Percentiles rank a stretch among this genome's conserved stretches.
These are phyloP conservation scores for Cucumis sativus DNA, from an alignment of 306 rosid species.

Conservation along the genomic window Cucumber_9930_V3 NC_026661.2:4603001-4603500, in stretches of 20 bases:
- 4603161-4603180: not conserved
- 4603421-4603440: constrained; percentile 59
- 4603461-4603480: constrained; percentile 38
- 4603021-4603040: constrained; percentile 6
- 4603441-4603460: constrained; percentile 72
- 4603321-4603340: not conserved
- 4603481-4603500: not conserved
- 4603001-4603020: not conserved
- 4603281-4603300: not conserved
- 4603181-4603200: not conserved
- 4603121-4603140: not conserved
- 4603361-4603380: constrained; percentile 24
- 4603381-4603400: constrained; percentile 78
- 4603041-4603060: constrained; percentile 99
- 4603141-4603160: not conserved
- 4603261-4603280: not conserved
- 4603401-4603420: constrained; percentile 79
- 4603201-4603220: too few species aligned
- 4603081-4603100: constrained; percentile 81
- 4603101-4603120: constrained; percentile 75
- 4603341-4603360: not conserved
- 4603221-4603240: not conserved
- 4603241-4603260: not conserved
- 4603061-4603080: constrained; percentile 80
- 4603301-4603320: not conserved